These are phyloP conservation scores for Linnemannia hyalina DNA, from an alignment of 192 early-diverging fungal species.

Conservation along the genomic window DNA sequence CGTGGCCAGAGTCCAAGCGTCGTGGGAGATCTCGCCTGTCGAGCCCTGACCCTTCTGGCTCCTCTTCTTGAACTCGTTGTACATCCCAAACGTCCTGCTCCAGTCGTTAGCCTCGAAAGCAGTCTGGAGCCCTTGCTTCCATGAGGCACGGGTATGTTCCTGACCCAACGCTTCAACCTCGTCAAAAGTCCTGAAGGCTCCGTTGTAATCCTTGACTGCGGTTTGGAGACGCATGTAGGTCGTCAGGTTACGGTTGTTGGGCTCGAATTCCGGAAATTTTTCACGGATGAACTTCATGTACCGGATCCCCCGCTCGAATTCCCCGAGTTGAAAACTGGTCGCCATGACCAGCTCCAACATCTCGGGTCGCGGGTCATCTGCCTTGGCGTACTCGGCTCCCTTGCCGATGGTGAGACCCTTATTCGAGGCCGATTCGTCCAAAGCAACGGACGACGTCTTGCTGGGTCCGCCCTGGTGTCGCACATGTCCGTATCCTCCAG, in stretches of 20 bases:
- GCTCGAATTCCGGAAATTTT: slow-evolving; percentile 32
- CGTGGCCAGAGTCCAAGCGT: slow-evolving; percentile 43
- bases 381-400: slow-evolving; percentile 15
- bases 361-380: neutral
- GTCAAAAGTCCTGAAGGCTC: slow-evolving; percentile 34
- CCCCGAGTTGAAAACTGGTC: slow-evolving; percentile 31
- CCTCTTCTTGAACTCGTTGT: slow-evolving; percentile 2
- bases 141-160: slow-evolving; percentile 37
- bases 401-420: neutral
- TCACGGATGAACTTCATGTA: slow-evolving; percentile 32
- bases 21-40: slow-evolving; percentile 1
- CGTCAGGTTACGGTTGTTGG: slow-evolving; percentile 27
- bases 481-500: neutral
- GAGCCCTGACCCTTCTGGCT: slow-evolving; percentile 1
- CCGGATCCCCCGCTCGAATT: slow-evolving; percentile 17
- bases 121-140: slow-evolving; percentile 42
- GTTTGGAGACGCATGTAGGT: slow-evolving; percentile 38
- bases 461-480: neutral
- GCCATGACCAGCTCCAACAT: slow-evolving; percentile 39
- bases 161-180: slow-evolving; percentile 14
- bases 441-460: neutral
- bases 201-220: slow-evolving; percentile 27
- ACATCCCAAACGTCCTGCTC: slow-evolving; percentile 41
- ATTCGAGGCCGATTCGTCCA: neutral
- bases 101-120: slow-evolving; percentile 26